These are phyloP conservation scores for Pogostemon cablin DNA, from an alignment of 257 asterid species.

Conservation along the genomic window DNA sequence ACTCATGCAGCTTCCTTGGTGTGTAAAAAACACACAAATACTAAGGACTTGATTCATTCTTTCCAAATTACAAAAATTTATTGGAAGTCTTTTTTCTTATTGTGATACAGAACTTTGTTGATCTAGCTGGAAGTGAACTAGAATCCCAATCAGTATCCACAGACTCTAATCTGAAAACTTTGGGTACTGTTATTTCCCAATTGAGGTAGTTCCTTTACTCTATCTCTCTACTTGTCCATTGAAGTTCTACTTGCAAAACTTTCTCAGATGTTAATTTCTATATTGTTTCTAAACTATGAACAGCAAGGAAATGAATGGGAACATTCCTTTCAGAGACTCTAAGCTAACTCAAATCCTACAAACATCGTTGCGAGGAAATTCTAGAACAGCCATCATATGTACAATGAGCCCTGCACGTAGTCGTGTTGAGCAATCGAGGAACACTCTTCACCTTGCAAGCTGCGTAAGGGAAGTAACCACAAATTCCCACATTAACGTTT, in stretches of 20 bases:
- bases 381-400: constrained; percentile 76
- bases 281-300: constrained; percentile 24
- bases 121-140: constrained; percentile 90
- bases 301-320: constrained; percentile 77
- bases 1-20: constrained; percentile 78
- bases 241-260: not conserved
- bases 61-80: constrained; percentile 8
- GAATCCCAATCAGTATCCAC: constrained; percentile 75
- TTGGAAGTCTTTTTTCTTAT: constrained; percentile 1
- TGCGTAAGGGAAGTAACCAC: constrained; percentile 27
- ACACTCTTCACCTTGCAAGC: constrained; percentile 84
- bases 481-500: constrained; percentile 22
- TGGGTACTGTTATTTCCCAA: constrained; percentile 78
- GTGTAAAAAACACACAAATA: constrained; percentile 25
- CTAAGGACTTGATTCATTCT: not conserved
- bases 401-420: constrained; percentile 87
- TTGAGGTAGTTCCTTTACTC: constrained; percentile 60
- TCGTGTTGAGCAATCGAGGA: constrained; percentile 81
- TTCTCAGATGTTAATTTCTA: not conserved
- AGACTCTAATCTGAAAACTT: constrained; percentile 65
- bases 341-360: constrained; percentile 86
- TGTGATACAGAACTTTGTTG: constrained; percentile 75
- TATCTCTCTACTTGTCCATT: not conserved
- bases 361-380: constrained; percentile 75
- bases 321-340: constrained; percentile 84